phyloP scores from a whole-genome alignment of 768 basidiomycete species.

The Lentinula sp. region DNA sequence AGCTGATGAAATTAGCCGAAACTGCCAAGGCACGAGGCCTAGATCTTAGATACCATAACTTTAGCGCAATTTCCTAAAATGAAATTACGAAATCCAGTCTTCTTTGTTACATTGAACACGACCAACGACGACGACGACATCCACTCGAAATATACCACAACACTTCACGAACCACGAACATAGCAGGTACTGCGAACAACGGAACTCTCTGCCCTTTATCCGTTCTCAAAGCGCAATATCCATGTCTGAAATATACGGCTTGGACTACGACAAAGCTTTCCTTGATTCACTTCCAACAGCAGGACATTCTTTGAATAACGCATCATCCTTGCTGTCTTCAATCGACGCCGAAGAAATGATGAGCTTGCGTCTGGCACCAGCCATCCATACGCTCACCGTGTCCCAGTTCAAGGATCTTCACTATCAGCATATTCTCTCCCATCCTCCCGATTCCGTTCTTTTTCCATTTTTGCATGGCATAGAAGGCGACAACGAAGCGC shows the following conservation, averaged over 20 bases:
- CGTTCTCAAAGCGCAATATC: not conserved
- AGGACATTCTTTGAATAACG: not conserved
- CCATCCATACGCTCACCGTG: not conserved
- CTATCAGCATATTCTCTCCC: constrained; percentile 42
- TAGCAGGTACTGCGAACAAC: not conserved
- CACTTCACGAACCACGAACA: not conserved
- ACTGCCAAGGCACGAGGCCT: not conserved
- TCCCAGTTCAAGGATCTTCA: constrained; percentile 5
- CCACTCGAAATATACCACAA: not conserved
- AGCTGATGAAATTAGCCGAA: not conserved
- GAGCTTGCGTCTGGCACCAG: not conserved
- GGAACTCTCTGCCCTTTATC: not conserved
- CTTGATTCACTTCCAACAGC: not conserved
- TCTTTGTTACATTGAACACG: not conserved
- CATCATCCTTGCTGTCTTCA: not conserved
- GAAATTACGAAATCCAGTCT: not conserved
- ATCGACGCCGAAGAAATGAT: not conserved
- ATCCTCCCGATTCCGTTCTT: constrained; percentile 69
- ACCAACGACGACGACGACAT: not conserved
- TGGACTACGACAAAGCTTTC: constrained; percentile 1
- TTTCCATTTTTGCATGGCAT: constrained; percentile 90
- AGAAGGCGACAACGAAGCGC: constrained; percentile 73
- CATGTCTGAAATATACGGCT: not conserved
- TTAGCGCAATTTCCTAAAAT: not conserved
- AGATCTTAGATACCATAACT: not conserved